Evolutionary conservation across 768 basidiomycete genomes (phyloP).

Genomic region (Mycena metata): DNA sequence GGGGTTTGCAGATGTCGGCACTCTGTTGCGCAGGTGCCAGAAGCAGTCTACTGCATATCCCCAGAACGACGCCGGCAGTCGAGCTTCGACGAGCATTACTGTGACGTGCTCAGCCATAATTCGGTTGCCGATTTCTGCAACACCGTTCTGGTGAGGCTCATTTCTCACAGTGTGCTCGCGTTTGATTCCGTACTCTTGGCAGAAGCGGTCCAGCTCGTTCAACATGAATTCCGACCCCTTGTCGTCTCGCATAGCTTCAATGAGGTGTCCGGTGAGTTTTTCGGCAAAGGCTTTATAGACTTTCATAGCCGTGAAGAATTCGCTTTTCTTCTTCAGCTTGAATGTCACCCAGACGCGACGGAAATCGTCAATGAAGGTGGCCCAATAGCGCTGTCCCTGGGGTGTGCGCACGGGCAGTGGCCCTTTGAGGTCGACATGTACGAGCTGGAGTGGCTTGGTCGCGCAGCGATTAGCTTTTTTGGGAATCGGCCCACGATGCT

Average conservation of each 20-base stretch:
- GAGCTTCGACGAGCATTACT: too few relatives aligned
- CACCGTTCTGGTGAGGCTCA: too few relatives aligned
- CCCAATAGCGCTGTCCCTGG: constrained; percentile 46
- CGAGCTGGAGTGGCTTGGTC: constrained; percentile 40
- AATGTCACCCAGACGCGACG: constrained; percentile 37
- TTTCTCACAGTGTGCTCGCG: constrained; percentile 44
- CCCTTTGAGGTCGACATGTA: constrained; percentile 49
- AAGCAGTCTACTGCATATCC: too few relatives aligned
- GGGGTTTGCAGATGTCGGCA: too few relatives aligned
- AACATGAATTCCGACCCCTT: constrained; percentile 54
- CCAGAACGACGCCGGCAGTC: too few relatives aligned
- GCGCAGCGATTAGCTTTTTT: constrained; percentile 36
- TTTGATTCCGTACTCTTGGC: constrained; percentile 42
- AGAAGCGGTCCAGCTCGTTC: constrained; percentile 40
- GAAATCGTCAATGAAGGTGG: constrained; percentile 48
- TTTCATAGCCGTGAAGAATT: constrained; percentile 46
- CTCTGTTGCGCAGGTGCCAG: too few relatives aligned
- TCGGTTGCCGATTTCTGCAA: too few relatives aligned
- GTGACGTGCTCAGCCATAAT: too few relatives aligned
- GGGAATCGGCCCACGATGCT: constrained; percentile 38
- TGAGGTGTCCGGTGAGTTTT: too few relatives aligned
- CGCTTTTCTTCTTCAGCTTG: constrained; percentile 43
- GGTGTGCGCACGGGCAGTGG: constrained; percentile 40
- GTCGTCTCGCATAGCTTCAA: constrained; percentile 47
- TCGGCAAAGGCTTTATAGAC: constrained; percentile 51